phyloP scores from a whole-genome alignment of 2,329 filamentous ascomycete species.

The Colletotrichum horii region DNA sequence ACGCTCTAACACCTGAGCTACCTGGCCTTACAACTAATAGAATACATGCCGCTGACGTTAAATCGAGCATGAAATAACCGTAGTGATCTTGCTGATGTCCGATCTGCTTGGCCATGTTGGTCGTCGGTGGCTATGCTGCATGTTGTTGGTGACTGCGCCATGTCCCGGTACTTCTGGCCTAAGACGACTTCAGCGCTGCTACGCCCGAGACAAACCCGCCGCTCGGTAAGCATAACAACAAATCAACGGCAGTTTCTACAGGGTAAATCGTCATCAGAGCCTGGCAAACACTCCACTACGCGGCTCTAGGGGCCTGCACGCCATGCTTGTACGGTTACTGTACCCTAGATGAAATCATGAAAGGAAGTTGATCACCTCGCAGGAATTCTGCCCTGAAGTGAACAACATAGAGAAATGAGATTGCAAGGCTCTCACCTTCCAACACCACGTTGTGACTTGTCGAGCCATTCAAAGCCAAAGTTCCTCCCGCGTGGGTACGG shows the following conservation, averaged over 20 bases:
- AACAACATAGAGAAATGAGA: neutral
- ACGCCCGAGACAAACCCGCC: neutral
- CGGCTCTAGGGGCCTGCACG: neutral
- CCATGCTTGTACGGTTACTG: neutral
- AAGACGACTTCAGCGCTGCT: neutral
- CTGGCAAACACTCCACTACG: neutral
- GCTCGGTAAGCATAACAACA: neutral
- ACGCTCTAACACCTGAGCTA: neutral
- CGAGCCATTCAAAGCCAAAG: neutral
- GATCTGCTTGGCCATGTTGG: neutral
- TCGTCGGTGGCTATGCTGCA: neutral
- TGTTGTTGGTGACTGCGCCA: neutral
- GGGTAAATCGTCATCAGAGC: neutral
- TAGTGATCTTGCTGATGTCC: neutral
- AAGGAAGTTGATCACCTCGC: neutral
- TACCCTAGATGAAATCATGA: fast-evolving
- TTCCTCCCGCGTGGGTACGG: neutral
- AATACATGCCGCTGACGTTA: neutral
- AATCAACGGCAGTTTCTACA: neutral
- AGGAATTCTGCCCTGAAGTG: neutral
- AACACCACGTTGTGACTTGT: neutral
- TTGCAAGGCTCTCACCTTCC: neutral
- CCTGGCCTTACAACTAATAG: neutral
- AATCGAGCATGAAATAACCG: neutral
- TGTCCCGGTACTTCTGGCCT: neutral